Evolutionary conservation across 2,329 filamentous ascomycete species (phyloP).

Genomic region (Colletotrichum sp.): DNA sequence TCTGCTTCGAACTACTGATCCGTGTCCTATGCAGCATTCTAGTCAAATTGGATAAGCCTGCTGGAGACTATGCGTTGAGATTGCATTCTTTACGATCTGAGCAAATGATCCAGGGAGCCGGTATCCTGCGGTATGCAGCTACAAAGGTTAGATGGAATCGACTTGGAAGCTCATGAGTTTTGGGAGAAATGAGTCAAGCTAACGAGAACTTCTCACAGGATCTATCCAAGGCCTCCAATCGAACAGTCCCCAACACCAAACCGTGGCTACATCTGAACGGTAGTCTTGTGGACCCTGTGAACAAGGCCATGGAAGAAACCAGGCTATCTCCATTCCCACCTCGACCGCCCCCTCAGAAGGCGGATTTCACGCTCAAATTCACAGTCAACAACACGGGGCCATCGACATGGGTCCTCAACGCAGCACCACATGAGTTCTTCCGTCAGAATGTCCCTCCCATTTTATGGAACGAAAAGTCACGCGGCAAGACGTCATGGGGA

Average conservation of each 20-base stretch:
- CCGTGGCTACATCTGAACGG: slow-evolving; percentile 4
- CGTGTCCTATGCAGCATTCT: neutral
- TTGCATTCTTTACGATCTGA: neutral
- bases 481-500: neutral
- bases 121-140: neutral
- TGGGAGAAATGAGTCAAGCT: neutral
- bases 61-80: neutral
- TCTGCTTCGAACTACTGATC: too few species aligned
- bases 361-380: neutral
- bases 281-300: neutral
- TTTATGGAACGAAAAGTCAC: neutral
- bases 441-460: slow-evolving; percentile 11
- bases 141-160: neutral
- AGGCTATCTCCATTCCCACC: neutral
- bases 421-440: slow-evolving; percentile 3
- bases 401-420: neutral
- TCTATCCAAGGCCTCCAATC: neutral
- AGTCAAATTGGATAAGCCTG: neutral
- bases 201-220: neutral
- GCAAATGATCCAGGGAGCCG: slow-evolving; percentile 5
- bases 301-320: neutral
- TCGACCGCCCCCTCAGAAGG: neutral
- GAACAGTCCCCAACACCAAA: neutral
- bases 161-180: accelerated
- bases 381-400: neutral